Conservation (phyloP, 768 basidiomycete genomes). For the Amyloporia xantha region DNA sequence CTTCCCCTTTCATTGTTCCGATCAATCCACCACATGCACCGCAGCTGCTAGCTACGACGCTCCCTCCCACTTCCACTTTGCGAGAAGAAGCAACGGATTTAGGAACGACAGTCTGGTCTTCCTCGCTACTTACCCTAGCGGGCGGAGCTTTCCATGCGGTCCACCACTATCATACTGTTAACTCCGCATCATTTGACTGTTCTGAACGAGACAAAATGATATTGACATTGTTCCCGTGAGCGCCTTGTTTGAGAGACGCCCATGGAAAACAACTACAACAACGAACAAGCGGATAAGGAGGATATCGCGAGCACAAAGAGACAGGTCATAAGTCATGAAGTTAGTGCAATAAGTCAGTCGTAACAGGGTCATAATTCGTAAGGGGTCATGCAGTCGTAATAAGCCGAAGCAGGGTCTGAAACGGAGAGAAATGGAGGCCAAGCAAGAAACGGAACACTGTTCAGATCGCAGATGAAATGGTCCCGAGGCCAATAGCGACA, state of each 20-base stretch:
- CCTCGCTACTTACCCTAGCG: too few species aligned
- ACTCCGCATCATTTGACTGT: slow-evolving; percentile 18
- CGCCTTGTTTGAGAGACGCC: not conserved
- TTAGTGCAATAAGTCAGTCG: slow-evolving; percentile 22
- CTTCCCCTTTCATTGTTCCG: slow-evolving; percentile 6
- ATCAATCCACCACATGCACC: slow-evolving; percentile 5
- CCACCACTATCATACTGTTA: slow-evolving; percentile 5
- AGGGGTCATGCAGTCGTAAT: slow-evolving; percentile 20
- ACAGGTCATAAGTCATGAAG: slow-evolving; percentile 1
- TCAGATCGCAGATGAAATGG: slow-evolving; percentile 3
- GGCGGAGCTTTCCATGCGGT: not conserved
- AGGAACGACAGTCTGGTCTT: too few species aligned
- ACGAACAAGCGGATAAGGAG: not conserved
- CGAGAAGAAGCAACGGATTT: not conserved
- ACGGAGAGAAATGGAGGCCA: slow-evolving; percentile 10
- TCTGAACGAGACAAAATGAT: not conserved
- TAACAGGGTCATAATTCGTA: slow-evolving; percentile 22
- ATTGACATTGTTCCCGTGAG: not conserved
- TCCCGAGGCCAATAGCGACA: not conserved
- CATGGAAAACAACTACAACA: not conserved
- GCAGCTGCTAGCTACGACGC: not conserved
- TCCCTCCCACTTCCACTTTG: not conserved
- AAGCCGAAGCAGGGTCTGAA: slow-evolving; percentile 9
- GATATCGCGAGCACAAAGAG: not conserved
- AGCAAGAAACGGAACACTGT: slow-evolving; percentile 3